Conservation (phyloP, 2,329 filamentous ascomycete species). For the Lasiodiplodia gonubiensis region DNA sequence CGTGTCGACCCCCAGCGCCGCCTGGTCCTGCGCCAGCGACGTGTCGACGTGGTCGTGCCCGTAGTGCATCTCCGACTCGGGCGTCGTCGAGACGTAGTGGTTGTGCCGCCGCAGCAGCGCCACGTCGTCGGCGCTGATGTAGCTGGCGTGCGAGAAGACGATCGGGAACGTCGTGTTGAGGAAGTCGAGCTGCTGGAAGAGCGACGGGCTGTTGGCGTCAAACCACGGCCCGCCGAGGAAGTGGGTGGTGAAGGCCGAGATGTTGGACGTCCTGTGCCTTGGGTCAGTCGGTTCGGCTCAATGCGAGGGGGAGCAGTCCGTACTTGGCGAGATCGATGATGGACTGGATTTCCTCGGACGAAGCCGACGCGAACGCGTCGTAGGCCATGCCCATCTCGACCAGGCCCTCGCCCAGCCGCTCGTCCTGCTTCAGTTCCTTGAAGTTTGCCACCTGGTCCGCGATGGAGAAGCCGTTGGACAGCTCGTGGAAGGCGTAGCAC, state of each 20-base stretch:
- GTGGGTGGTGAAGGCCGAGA: slow-evolving; percentile 51
- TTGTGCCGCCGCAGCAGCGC: slow-evolving; percentile 55
- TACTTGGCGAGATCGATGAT: slow-evolving; percentile 21
- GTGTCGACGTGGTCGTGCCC: slow-evolving; percentile 58
- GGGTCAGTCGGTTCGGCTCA: neutral
- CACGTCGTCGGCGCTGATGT: slow-evolving; percentile 49
- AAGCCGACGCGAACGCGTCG: slow-evolving; percentile 29
- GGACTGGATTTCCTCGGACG: slow-evolving; percentile 26
- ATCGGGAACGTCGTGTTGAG: slow-evolving; percentile 56
- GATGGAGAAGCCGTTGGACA: slow-evolving; percentile 30
- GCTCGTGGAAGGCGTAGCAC: slow-evolving; percentile 51
- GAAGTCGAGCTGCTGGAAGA: slow-evolving; percentile 45
- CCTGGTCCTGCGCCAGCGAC: slow-evolving; percentile 57
- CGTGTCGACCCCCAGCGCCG: slow-evolving; percentile 61
- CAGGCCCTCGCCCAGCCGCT: slow-evolving; percentile 17
- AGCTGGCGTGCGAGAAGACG: slow-evolving; percentile 60
- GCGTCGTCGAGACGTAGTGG: slow-evolving; percentile 63
- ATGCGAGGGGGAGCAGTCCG: neutral
- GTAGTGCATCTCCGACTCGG: slow-evolving; percentile 65
- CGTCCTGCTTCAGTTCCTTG: slow-evolving; percentile 17
- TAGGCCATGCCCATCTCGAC: slow-evolving; percentile 32
- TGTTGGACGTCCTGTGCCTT: slow-evolving; percentile 27
- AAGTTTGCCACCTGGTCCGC: slow-evolving; percentile 29
- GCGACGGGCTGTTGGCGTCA: slow-evolving; percentile 47
- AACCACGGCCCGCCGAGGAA: slow-evolving; percentile 35